Evolutionary conservation across 768 basidiomycete genomes (phyloP), one percentile per base, ranked within the genome.

Genomic region (Agrocybe chaxingu): DNA sequence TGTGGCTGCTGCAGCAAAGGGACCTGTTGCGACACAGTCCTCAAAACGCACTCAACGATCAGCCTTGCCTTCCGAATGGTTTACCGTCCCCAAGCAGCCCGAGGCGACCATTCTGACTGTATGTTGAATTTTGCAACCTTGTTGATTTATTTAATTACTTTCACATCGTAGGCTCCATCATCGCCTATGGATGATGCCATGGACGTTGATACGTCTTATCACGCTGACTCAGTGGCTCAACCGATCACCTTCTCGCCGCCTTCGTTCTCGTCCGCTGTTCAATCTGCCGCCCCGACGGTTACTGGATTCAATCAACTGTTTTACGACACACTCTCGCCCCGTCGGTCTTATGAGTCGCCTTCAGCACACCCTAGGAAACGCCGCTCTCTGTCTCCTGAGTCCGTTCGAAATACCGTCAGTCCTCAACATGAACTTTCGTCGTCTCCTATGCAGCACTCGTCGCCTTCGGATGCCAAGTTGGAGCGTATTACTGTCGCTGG

Each of bases 121-220:
- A 59, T 55, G 68, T 59, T 42, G 42, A 35, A 52, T 36, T 37
- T 30, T 18, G 42, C 30, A 33, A 7, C 19, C 8, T 40, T 54
- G 42, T 53, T 50, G 39, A 42, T 42, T 16, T 19, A 36, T 41
- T 42, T 47, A 34, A 43, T 30, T 7, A 5, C 24, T 51, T 42
- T 45, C 3, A 7, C 4, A n/a, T 60, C 62, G 62, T 62, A 76
- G 71, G 70, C 67, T 45, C 67, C 70, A 7, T 65, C 73, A 11
- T 77, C 79, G 45, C 74, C 77, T 29, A 70, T 69, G 38, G 79
- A 82, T 57, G 77, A 89, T 65, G 85, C 83, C 30, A 92, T 92
- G 90, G 90, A 92, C 56, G 77, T 92, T 33, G 90, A 92, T 62
- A 76, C 78, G 12, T 79, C 79, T 13, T 76, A 71, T 52, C 63